A percentile compares a stretch with the other conserved stretches of the same genome.
phyloP scores from a whole-genome alignment of 345 rosid genomes.

The Citropsis articulata region DNA sequence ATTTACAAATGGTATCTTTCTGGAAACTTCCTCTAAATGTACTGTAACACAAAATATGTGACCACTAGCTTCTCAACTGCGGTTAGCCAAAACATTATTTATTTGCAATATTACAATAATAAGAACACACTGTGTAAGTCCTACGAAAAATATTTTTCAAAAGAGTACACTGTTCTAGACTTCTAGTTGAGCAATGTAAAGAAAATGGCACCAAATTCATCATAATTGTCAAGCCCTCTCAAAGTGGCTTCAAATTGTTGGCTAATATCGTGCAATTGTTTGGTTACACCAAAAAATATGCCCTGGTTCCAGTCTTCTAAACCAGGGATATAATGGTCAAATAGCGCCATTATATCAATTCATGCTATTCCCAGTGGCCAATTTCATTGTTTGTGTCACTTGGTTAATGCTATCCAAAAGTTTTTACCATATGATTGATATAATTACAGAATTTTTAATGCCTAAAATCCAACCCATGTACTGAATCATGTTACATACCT shows the following conservation, averaged over 20 bases:
- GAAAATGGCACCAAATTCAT: not conserved
- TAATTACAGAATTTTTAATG: not conserved
- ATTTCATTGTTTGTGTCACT: not conserved
- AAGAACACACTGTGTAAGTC: not conserved
- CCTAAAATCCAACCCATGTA: not conserved
- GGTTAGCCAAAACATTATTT: not conserved
- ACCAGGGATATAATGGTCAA: too few relatives aligned
- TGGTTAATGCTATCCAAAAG: not conserved
- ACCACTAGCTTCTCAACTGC: not conserved
- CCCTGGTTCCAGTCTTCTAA: too few relatives aligned
- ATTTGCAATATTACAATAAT: not conserved
- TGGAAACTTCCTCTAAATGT: not conserved
- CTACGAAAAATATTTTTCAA: not conserved
- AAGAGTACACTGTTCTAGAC: not conserved
- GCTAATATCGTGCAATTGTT: not conserved
- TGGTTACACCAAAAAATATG: not conserved
- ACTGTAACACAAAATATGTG: not conserved
- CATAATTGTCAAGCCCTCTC: not conserved
- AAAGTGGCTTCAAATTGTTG: not conserved
- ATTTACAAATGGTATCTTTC: not conserved
- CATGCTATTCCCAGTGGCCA: not conserved
- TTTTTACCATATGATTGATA: not conserved
- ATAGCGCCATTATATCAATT: too few relatives aligned
- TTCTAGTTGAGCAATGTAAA: not conserved
- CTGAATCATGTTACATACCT: constrained; percentile 35